These are phyloP conservation scores for Spatholobus suberectus DNA, from an alignment of 306 rosid genomes.

Conservation along the genomic window DNA sequence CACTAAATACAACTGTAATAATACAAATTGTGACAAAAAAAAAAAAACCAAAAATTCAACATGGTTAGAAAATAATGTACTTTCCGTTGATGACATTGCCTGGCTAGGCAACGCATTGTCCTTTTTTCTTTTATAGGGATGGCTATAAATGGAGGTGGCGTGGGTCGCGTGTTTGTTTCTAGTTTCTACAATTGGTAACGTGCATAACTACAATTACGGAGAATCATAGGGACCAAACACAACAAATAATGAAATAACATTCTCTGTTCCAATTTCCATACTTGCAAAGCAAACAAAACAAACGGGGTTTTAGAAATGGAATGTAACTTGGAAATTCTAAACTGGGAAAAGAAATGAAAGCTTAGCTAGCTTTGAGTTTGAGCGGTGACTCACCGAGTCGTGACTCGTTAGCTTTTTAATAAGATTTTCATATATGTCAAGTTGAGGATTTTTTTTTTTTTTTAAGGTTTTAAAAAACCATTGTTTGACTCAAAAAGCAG, in stretches of 20 bases:
- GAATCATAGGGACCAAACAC: slow-evolving; percentile 2
- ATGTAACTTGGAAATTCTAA: slow-evolving; percentile 23
- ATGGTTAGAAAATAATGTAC: background rate
- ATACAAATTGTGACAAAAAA: background rate
- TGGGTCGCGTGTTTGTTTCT: background rate
- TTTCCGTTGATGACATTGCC: slow-evolving; percentile 21
- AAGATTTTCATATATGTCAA: slow-evolving; percentile 52
- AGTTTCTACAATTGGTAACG: background rate
- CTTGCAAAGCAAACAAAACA: slow-evolving; percentile 30
- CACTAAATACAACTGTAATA: background rate
- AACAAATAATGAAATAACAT: background rate
- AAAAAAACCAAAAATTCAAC: background rate
- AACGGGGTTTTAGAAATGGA: slow-evolving; percentile 30
- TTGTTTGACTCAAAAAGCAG: slow-evolving; percentile 66
- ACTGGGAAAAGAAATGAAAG: background rate
- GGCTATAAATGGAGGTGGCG: background rate
- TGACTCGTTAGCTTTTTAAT: slow-evolving; percentile 46
- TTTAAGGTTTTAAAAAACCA: slow-evolving; percentile 45
- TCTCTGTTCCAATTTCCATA: slow-evolving; percentile 19
- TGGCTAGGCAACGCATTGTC: slow-evolving; percentile 32
- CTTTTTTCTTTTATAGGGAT: slow-evolving; percentile 14
- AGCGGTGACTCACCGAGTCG: slow-evolving; percentile 60
- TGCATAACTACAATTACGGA: slow-evolving; percentile 8
- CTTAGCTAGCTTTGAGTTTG: background rate
- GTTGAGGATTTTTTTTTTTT: slow-evolving; percentile 43